Evolutionary conservation across 495 filamentous ascomycete genomes (phyloP).

Genomic region (Talaromyces nanjingensis): DNA sequence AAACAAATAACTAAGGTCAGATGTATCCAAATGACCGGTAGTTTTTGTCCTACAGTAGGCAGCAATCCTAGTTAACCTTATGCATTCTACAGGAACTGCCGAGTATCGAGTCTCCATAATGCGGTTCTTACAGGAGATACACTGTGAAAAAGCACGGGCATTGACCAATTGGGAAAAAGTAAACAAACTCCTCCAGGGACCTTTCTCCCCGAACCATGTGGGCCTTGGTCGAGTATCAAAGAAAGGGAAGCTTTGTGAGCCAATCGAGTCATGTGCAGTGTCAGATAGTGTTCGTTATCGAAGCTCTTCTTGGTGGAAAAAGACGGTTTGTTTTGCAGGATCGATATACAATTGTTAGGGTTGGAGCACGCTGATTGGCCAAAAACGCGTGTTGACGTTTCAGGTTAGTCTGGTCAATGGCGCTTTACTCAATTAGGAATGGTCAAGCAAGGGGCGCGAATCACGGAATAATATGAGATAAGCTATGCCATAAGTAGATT

Average conservation of each 20-base stretch:
- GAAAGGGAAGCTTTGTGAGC: not conserved
- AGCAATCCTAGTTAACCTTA: not conserved
- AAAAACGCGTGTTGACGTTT: slow-evolving; percentile 2
- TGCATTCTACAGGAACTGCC: not conserved
- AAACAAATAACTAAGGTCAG: not conserved
- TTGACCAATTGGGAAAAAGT: slow-evolving; percentile 1
- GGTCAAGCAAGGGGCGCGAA: not conserved
- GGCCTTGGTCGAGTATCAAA: not conserved
- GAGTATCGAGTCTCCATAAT: not conserved
- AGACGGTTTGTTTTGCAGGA: slow-evolving; percentile 1
- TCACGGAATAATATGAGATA: not conserved
- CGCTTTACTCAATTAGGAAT: not conserved
- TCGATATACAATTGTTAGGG: not conserved
- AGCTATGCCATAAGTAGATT: not conserved
- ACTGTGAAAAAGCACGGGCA: slow-evolving; percentile 1
- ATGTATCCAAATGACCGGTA: not conserved
- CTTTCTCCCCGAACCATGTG: not conserved
- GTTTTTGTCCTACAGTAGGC: not conserved
- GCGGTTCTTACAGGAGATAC: not conserved
- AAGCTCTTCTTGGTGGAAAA: not conserved
- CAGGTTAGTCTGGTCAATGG: not conserved
- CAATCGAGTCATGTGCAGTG: not conserved
- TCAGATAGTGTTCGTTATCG: not conserved
- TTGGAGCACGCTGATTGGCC: not conserved
- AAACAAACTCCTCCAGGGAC: not conserved